phyloP scores from a whole-genome alignment of 306 rosid genomes.

The Cyclanthera cordifolia region DNA sequence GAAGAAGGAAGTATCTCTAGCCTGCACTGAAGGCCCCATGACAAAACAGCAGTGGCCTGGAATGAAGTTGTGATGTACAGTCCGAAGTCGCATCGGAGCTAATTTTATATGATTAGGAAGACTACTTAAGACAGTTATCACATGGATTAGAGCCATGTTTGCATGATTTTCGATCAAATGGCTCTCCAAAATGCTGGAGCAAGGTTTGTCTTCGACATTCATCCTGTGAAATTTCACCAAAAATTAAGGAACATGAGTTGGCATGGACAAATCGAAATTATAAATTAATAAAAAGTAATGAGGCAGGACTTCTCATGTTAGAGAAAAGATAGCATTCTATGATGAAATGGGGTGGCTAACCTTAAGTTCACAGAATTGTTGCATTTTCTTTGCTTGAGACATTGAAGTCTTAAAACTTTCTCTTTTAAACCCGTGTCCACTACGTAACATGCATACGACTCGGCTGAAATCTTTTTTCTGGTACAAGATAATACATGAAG shows the following conservation, averaged over 20 bases:
- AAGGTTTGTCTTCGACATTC: constrained; percentile 78
- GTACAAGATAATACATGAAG: constrained; percentile 71
- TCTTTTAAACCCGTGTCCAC: constrained; percentile 53
- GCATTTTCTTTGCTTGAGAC: constrained; percentile 86
- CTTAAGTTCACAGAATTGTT: constrained; percentile 85
- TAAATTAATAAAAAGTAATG: neutral
- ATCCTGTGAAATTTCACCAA: constrained; percentile 26
- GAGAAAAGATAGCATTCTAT: neutral
- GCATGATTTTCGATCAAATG: constrained; percentile 53
- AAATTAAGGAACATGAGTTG: neutral
- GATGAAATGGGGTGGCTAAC: constrained; percentile 23
- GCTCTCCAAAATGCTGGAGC: constrained; percentile 82
- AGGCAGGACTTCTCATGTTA: neutral
- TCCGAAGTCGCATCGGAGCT: neutral
- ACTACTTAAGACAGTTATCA: constrained; percentile 62
- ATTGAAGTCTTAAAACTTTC: constrained; percentile 61
- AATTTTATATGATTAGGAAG: constrained; percentile 27
- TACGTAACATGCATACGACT: constrained; percentile 83
- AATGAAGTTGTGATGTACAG: neutral
- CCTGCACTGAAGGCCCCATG: neutral
- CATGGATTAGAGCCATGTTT: constrained; percentile 73
- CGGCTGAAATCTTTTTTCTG: constrained; percentile 96
- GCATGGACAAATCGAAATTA: neutral
- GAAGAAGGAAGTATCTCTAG: neutral
- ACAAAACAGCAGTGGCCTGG: neutral